These are phyloP conservation scores for Leccinum disarticulatum DNA, from an alignment of 768 basidiomycete species.

Conservation along the genomic window DNA sequence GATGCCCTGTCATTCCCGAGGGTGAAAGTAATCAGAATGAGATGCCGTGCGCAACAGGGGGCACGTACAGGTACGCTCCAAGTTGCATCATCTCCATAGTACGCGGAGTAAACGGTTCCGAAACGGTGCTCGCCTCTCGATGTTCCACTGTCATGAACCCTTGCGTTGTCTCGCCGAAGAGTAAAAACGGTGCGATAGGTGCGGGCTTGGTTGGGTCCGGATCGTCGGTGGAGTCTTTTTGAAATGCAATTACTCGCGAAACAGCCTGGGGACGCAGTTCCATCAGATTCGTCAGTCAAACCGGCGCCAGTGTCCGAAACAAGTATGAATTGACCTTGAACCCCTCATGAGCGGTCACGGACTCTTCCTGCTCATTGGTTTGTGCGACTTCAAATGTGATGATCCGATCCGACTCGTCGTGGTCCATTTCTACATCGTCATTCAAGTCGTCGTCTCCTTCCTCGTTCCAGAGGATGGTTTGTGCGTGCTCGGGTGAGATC, in stretches of 20 bases:
- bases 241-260: slow-evolving; percentile 13
- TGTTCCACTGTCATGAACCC: slow-evolving; percentile 39
- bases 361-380: slow-evolving; percentile 55
- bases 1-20: slow-evolving; percentile 16
- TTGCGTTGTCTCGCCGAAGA: slow-evolving; percentile 42
- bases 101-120: not conserved
- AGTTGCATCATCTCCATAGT: slow-evolving; percentile 15
- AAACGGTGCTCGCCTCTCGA: slow-evolving; percentile 8
- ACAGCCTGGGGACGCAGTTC: slow-evolving; percentile 2
- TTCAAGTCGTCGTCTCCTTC: slow-evolving; percentile 31
- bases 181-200: slow-evolving; percentile 27
- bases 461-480: slow-evolving; percentile 45
- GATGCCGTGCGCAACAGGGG: not conserved
- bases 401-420: slow-evolving; percentile 47
- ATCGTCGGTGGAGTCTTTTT: slow-evolving; percentile 9
- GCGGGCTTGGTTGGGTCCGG: slow-evolving; percentile 3
- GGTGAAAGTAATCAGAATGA: not conserved
- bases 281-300: not conserved
- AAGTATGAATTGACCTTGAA: slow-evolving; percentile 39
- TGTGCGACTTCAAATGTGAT: slow-evolving; percentile 55
- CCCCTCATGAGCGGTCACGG: slow-evolving; percentile 41
- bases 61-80: slow-evolving; percentile 25
- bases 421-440: slow-evolving; percentile 29
- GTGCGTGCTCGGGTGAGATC: slow-evolving; percentile 48
- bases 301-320: not conserved